Evolutionary conservation across 306 rosid genomes (phyloP).

Genomic region (Dryas octopetala): DNA sequence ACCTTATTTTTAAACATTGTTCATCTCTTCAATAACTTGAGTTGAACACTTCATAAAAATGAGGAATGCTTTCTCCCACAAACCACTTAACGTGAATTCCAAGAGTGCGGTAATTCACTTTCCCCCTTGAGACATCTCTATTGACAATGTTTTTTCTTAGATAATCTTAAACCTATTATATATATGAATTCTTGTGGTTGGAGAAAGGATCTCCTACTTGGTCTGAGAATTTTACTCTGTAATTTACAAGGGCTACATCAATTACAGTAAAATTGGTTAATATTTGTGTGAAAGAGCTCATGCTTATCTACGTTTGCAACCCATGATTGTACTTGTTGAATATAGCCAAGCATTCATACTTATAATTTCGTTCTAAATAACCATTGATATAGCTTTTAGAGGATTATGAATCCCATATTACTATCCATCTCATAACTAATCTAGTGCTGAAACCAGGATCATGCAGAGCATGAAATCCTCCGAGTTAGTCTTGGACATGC

Average conservation of each 20-base stretch:
- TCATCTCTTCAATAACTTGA: neutral
- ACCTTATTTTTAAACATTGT: neutral
- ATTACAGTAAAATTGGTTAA: neutral
- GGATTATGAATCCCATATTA: neutral
- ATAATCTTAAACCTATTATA: neutral
- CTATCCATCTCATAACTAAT: neutral
- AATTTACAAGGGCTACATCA: neutral
- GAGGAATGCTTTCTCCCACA: neutral
- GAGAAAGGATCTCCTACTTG: neutral
- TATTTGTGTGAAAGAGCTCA: neutral
- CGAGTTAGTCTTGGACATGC: neutral
- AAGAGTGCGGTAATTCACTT: neutral
- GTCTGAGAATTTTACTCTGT: neutral
- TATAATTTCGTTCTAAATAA: neutral
- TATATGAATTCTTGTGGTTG: neutral
- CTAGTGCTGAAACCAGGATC: neutral
- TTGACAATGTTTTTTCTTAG: neutral
- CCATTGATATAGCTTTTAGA: neutral
- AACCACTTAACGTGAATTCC: neutral
- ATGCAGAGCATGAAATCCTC: neutral
- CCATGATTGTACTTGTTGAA: neutral
- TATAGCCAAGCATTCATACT: neutral
- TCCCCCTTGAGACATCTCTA: neutral
- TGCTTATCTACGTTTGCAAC: neutral
- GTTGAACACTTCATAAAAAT: neutral